Evolutionary conservation across 2,329 filamentous ascomycete species (phyloP), one percentile per base, ranked within the genome.

Genomic region (Alternaria ethzedia): DNA sequence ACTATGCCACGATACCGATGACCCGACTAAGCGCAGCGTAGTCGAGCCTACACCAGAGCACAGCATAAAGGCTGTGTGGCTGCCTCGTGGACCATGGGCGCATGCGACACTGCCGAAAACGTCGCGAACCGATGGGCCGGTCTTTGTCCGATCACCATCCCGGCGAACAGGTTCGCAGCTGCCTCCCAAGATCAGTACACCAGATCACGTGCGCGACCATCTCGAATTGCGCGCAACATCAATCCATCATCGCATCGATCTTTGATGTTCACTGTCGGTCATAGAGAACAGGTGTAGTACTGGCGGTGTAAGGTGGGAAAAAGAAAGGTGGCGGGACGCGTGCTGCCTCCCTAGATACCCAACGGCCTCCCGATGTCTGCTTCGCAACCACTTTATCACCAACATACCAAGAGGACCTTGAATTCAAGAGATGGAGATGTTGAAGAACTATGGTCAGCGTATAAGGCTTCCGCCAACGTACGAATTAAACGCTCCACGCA

Each of bases 51-150:
- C 10, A 6, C n/a, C 20, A 4, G 7, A 23, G 41, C 4, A 21
- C 30, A 20, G 17, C 47, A 43, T 23, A 7, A 1, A 13, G 60
- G 21, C 17, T 44, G 20, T 13, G 30, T 63, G 44, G 44, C 43
- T 54, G 21, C 21, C 15, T 30, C 30, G 30, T 32, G 43, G 25
- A 49, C 36, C 21, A 36, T 12, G 4, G 50, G 17, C 41, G 10
- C 15, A 17, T n/a, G 26, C 21, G 28, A 17, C 28, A n/a, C 10
- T 15, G 12, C 56, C 15, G 20, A 43, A 13, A 10, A 44, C 51
- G 23, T 45, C 47, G 41, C 49, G 56, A 63, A 50, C 60, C 50
- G 21, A 54, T 55, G 57, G 56, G 50, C 61, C 61, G 43, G 55
- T 49, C 52, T 45, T 55, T 45, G 52, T 55, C 52, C 41, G 41